Percentiles rank a stretch among this genome's conserved stretches.
Conservation (phyloP, 179 eudicot genomes). For the Patellifolia procumbens region DNA sequence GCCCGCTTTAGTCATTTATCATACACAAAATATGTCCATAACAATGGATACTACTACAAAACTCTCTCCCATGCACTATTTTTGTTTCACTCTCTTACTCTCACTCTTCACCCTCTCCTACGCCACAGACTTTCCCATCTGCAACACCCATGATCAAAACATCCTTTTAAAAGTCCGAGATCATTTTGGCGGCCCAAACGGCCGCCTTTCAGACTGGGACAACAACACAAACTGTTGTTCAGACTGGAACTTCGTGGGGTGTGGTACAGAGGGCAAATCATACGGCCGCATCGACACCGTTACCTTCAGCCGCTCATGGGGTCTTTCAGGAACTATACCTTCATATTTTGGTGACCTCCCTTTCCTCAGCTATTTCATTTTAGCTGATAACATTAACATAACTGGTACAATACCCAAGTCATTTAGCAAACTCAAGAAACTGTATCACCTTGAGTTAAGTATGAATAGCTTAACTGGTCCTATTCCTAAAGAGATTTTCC, state of each 20-base stretch:
- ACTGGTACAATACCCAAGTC: constrained; percentile 25
- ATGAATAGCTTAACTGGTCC: constrained; percentile 9
- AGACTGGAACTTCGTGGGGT: constrained; percentile 11
- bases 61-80: too few relatives aligned
- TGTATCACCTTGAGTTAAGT: not conserved
- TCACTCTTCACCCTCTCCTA: too few relatives aligned
- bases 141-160: not conserved
- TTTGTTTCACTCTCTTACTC: too few relatives aligned
- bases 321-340: constrained; percentile 5
- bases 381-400: constrained; percentile 17
- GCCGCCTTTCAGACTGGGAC: constrained; percentile 6
- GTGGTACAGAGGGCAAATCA: not conserved
- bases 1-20: too few relatives aligned
- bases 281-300: not conserved
- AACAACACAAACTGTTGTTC: constrained; percentile 11
- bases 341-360: constrained; percentile 2
- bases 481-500: not conserved
- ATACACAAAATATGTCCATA: too few relatives aligned
- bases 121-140: too few relatives aligned
- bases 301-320: constrained; percentile 4
- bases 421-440: not conserved
- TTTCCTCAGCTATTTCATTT: not conserved
- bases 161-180: constrained; percentile 5
- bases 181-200: constrained; percentile 13
- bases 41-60: too few relatives aligned